These are phyloP conservation scores for Aspergillus coremiiformis DNA, from an alignment of 495 filamentous ascomycete species.

Conservation along the genomic window DNA sequence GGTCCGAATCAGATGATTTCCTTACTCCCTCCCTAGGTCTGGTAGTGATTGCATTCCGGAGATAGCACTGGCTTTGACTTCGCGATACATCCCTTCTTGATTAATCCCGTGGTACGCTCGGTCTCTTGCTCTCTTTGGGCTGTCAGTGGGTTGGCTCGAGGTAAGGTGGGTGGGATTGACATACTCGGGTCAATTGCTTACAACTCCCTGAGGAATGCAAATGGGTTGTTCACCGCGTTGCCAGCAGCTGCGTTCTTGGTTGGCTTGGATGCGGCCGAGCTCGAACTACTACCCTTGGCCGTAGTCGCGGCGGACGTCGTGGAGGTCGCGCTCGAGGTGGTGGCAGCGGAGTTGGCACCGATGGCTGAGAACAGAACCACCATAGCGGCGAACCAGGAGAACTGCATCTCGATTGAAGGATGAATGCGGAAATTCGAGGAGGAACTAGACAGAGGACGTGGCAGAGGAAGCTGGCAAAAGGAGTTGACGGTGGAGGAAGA, in stretches of 20 bases:
- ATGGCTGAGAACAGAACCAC: not conserved
- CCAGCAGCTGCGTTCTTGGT: not conserved
- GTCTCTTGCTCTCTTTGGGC: too few relatives aligned
- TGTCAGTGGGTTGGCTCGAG: too few relatives aligned
- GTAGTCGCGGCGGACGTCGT: not conserved
- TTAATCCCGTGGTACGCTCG: too few relatives aligned
- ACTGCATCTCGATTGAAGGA: not conserved
- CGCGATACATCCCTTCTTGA: too few relatives aligned
- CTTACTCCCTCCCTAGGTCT: too few relatives aligned
- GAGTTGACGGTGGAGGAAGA: not conserved
- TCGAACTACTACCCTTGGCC: not conserved
- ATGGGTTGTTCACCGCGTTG: not conserved
- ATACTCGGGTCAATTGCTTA: not conserved
- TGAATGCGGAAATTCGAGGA: not conserved
- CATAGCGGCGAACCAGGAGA: not conserved
- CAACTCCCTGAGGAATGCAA: not conserved
- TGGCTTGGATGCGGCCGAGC: not conserved
- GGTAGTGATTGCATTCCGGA: too few relatives aligned
- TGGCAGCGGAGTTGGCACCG: not conserved
- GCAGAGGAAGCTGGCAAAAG: not conserved
- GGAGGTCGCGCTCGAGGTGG: not conserved
- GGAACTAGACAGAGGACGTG: not conserved
- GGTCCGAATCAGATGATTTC: too few relatives aligned
- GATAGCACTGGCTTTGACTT: too few relatives aligned
- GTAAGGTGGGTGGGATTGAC: too few relatives aligned